phyloP scores from a whole-genome alignment of 768 basidiomycete genomes.

The Favolaschia claudopus region DNA sequence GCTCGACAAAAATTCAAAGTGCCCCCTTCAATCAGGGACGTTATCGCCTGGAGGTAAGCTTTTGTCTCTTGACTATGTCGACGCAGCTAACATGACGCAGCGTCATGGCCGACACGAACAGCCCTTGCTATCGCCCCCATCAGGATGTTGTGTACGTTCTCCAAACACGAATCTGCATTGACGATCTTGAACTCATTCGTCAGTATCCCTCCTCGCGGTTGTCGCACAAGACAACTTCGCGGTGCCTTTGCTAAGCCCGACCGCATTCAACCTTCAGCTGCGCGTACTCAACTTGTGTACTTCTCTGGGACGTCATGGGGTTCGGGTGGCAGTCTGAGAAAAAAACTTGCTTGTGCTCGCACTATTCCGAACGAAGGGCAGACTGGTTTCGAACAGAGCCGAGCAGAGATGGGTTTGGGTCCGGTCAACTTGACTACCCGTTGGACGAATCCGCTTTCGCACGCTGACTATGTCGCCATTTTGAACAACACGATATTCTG shows the following conservation, averaged over 20 bases:
- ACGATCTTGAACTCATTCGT: neutral
- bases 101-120: constrained; percentile 3
- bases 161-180: neutral
- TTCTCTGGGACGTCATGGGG: neutral
- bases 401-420: neutral
- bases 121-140: neutral
- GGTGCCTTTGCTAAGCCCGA: neutral
- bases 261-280: neutral
- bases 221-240: neutral
- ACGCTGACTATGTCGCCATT: neutral
- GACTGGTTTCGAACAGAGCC: neutral
- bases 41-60: neutral
- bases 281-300: neutral
- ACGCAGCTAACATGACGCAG: neutral
- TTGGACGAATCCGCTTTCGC: neutral
- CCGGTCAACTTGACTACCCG: neutral
- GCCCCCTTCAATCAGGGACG: neutral
- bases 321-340: neutral
- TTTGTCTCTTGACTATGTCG: too few species aligned
- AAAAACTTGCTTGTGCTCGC: neutral
- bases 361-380: neutral
- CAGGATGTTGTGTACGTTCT: neutral
- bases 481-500: constrained; percentile 5
- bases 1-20: neutral
- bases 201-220: constrained; percentile 5